Evolutionary conservation across 2,329 filamentous ascomycete genomes (phyloP), one percentile per base, ranked within the genome.

Genomic region (Monosporascus ibericus): DNA sequence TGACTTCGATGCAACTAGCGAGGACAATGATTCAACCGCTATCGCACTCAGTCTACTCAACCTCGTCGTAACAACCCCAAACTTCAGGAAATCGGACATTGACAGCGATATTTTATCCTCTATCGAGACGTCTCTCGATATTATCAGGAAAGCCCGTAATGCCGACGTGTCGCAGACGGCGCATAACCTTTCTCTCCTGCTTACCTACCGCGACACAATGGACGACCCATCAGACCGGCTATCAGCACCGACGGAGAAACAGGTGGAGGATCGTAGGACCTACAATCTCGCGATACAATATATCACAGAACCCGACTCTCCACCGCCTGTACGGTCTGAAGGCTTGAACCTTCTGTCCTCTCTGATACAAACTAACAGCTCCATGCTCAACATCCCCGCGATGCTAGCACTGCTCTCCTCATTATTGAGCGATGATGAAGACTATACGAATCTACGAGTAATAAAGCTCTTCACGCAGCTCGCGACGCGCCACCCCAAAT

Each of bases 381-480:
- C 83, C 0, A 72, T 85, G 9, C 65, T 90, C 17, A 86, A 90
- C 61, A 77, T 90, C n/a, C 81, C 82, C 1, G 78, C 83, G 1
- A 74, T 83, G 3, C 72, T 86, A 1, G 79, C 86, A 6, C 73
- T 88, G 1, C 72, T 90, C 50, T 82, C 83, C 1, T 81, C 79
- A 9, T 73, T 89, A 0, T 71, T 90, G 1, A 76, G 79, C 54
- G 85, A 88, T 48, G 72, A 77, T 6, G 87, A 90, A 52, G 85
- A 88, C 52, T 91, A 86, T 63, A 84, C 90, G 55, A 86, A 87
- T 60, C 72, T 86, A 3, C 78, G 82, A n/a, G 80, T 83, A 17
- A 81, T 90, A 55, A 82, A 82, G 55, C 75, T 85, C 1, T 81
- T 88, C 53, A 78, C 80, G 0, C 78, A 82, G 24, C 68, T 91